Evolutionary conservation across 495 filamentous ascomycete species (phyloP).

Genomic region (Podospora australis): DNA sequence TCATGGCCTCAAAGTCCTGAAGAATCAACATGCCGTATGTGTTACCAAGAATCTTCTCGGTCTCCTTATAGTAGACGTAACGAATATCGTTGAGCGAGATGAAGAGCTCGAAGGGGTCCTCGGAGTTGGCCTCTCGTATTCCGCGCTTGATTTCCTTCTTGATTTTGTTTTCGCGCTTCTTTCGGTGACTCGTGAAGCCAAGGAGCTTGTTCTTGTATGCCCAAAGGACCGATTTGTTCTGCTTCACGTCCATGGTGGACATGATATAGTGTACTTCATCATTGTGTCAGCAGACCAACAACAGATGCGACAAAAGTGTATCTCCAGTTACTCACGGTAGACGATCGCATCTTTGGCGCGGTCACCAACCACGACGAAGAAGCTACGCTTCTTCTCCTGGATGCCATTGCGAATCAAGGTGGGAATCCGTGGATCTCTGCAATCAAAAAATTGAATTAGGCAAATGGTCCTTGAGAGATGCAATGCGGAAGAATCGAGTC

Average conservation of each 20-base stretch:
- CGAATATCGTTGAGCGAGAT: constrained; percentile 93
- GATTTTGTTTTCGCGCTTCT: constrained; percentile 96
- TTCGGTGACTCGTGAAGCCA: constrained; percentile 85
- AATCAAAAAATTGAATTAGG: too few relatives aligned
- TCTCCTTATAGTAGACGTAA: constrained; percentile 99
- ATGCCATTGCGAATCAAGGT: constrained; percentile 93
- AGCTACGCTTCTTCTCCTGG: constrained; percentile 94
- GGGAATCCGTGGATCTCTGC: constrained; percentile 86
- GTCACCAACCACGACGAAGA: constrained; percentile 96
- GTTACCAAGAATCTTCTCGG: constrained; percentile 98
- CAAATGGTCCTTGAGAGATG: too few relatives aligned
- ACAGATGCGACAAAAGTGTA: too few relatives aligned
- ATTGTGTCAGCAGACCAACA: too few relatives aligned
- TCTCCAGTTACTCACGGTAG: too few relatives aligned
- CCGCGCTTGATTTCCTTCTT: constrained; percentile 97
- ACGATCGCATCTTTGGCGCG: constrained; percentile 96
- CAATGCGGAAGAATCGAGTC: not conserved
- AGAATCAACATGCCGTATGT: constrained; percentile 98
- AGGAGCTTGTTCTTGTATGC: constrained; percentile 98
- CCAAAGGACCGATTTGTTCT: constrained; percentile 97
- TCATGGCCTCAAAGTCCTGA: constrained; percentile 97
- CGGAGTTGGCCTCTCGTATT: constrained; percentile 86
- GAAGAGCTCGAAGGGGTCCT: constrained; percentile 97
- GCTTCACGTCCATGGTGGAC: constrained; percentile 79
- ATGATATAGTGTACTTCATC: constrained; percentile 96